phyloP scores from a whole-genome alignment of 176 grass and related monocot species.

The Metroxylon sagu region DNA sequence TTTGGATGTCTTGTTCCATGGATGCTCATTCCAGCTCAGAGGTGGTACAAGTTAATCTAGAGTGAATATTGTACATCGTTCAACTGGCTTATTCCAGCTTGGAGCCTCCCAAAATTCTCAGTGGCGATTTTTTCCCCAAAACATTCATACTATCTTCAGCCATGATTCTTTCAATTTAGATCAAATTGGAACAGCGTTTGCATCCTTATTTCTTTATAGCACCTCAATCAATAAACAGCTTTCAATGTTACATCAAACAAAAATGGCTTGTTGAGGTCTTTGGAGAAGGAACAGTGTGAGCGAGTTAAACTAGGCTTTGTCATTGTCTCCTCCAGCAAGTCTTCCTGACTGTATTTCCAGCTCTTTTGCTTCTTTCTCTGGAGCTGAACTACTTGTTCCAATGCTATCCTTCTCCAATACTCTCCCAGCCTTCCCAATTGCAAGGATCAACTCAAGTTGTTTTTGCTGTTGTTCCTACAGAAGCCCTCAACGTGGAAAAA shows the following conservation, averaged over 20 bases:
- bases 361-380: slow-evolving; percentile 13
- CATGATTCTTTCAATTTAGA: too few species aligned
- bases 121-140: too few species aligned
- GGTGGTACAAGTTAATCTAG: too few species aligned
- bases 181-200: too few species aligned
- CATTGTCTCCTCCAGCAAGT: slow-evolving; percentile 22
- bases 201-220: too few species aligned
- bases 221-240: not conserved
- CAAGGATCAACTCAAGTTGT: slow-evolving; percentile 70
- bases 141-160: too few species aligned
- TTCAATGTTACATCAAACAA: slow-evolving; percentile 14
- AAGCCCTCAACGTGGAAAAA: not conserved
- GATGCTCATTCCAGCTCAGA: too few species aligned
- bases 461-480: slow-evolving; percentile 85
- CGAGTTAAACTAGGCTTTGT: slow-evolving; percentile 26
- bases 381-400: slow-evolving; percentile 7
- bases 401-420: slow-evolving; percentile 18
- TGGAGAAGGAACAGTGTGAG: not conserved
- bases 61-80: too few species aligned
- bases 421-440: slow-evolving; percentile 45
- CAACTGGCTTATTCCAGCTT: too few species aligned
- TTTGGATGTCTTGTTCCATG: too few species aligned
- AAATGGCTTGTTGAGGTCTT: slow-evolving; percentile 8
- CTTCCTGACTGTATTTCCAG: slow-evolving; percentile 17
- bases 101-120: too few species aligned